Conservation (phyloP, 2,329 filamentous ascomycete genomes). For the Sporothrix euskadiensis region DNA sequence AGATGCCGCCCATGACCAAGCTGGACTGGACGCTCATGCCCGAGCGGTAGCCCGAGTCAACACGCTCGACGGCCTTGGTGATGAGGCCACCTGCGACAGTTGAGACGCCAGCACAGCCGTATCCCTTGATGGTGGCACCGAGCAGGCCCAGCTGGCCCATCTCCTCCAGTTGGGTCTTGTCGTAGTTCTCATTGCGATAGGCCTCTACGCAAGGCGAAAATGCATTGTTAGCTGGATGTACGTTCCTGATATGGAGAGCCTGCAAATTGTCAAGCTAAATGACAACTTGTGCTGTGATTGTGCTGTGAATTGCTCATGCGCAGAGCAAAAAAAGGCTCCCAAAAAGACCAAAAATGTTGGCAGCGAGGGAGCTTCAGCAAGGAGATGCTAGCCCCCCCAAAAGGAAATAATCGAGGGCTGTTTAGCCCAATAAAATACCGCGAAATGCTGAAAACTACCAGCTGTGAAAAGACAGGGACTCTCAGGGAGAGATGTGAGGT, state of each 20-base stretch:
- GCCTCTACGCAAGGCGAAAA: constrained; percentile 37
- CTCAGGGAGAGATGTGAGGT: constrained; percentile 22
- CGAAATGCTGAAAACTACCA: constrained; percentile 4
- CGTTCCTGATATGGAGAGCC: background rate
- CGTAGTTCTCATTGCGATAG: constrained; percentile 77
- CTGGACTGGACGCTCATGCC: constrained; percentile 88
- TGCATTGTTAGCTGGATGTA: background rate
- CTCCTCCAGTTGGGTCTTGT: constrained; percentile 75
- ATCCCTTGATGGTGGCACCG: constrained; percentile 78
- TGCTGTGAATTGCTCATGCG: background rate
- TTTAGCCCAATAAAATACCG: background rate
- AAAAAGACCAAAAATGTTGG: background rate
- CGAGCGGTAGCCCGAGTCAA: constrained; percentile 83
- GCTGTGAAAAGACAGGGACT: background rate
- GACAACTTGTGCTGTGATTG: background rate
- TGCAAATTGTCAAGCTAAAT: background rate
- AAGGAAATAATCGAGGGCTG: constrained; percentile 8
- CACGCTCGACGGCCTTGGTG: constrained; percentile 80
- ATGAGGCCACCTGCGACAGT: constrained; percentile 81
- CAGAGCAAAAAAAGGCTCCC: background rate
- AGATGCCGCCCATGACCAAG: constrained; percentile 80
- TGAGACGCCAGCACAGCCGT: constrained; percentile 79
- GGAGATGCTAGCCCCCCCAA: background rate
- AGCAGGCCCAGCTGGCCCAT: constrained; percentile 84
- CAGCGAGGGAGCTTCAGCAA: constrained; percentile 5